Evolutionary conservation across 345 rosid species (phyloP), one percentile per base, ranked within the genome.

Genomic region (Reutealis trisperma): DNA sequence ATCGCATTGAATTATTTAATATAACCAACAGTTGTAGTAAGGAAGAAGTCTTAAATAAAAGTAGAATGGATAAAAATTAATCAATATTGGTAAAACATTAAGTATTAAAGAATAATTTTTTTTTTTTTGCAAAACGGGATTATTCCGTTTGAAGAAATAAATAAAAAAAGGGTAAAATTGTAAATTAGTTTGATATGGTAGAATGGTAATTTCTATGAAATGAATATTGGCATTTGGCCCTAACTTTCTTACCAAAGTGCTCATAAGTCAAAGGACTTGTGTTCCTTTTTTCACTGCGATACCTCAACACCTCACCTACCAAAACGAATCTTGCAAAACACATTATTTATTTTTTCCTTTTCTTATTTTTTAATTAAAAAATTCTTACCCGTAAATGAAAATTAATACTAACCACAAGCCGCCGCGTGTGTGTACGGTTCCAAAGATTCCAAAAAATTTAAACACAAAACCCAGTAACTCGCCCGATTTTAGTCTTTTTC

Each of bases 391-490:
- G 13, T 2, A 13, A 52, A 4, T 13, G 19, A 52, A 52, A 52
- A 52, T 2, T 52, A 52, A 13, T 52, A 58, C 21, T 71, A 69
- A 73, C 63, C 42, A 73, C 88, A 80, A 83, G 80, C 85, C 86
- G 91, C 90, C 90, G 87, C 90, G 84, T 87, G 83, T 87, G 82
- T 68, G 24, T 81, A 71, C n/a, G 73, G 70, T 68, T 45, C 79
- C 21, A 62, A 81, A 84, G 84, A 79, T 78, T 78, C 84, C 73
- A 37, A 14, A 37, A 37, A 37, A 37, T 5, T 4, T 4, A 34
- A 5, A 34, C 6, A 5, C 71, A 8, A 65, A 62, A 63, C 75
- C 49, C 75, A 41, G 65, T 44, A 27, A 79, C 67, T 75, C 80
- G 52, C 45, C 45, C 41, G 74, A 72, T 74, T 41, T 18, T 42